Base-by-base conservation (phyloP, 2,329 filamentous ascomycete species). In the Botrytis squamosa region DNA sequence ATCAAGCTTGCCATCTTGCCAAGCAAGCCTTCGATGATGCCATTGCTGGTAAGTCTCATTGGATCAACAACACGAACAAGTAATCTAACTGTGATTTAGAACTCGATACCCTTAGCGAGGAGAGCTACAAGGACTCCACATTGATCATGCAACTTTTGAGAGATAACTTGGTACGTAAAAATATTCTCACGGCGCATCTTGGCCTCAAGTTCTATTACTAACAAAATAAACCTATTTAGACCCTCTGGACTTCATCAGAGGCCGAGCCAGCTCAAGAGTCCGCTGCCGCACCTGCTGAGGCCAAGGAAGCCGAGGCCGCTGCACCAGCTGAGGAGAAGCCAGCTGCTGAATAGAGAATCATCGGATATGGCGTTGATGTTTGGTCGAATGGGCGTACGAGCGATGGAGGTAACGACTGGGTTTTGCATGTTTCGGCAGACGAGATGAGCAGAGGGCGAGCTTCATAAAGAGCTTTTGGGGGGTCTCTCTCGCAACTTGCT, bases 1-100 rank as follows among this genome's bases (percentile, higher is more conserved):
- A 98, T 85, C 94, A 93, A 83, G 95, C 95, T 82, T 98, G 95
- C 91, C 95, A 98, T 84, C 91, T 98, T 79, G 95, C 95, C 85
- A 98, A 98, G 91, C 95, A 98, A 88, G 95, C 96, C 68, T 98
- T 98, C 98, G 94, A 97, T 82, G 95, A 98, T 85, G 95, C 95
- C 79, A 98, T 98, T 89, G 95, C 95, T 81, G 89, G 89, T 90
- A 84, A 77, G 86, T 86, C 60, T 70, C 22, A 49, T 73, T 70
- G 25, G 49, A 57, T 18, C 14, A 44, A 36, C 65, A 38, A 49
- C 65, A n/a, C 62, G 60, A 25, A n/a, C 52, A 46, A 64, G 57
- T 25, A 33, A 36, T 42, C 75, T 74, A 73, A 77, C 49, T 33
- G n/a, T 65, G 65, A 16, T 62, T 20, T 55, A 80, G 82, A 98